Evolutionary conservation across 306 rosid species (phyloP), one percentile per base, ranked within the genome.

Genomic region (Delonix regia): DNA sequence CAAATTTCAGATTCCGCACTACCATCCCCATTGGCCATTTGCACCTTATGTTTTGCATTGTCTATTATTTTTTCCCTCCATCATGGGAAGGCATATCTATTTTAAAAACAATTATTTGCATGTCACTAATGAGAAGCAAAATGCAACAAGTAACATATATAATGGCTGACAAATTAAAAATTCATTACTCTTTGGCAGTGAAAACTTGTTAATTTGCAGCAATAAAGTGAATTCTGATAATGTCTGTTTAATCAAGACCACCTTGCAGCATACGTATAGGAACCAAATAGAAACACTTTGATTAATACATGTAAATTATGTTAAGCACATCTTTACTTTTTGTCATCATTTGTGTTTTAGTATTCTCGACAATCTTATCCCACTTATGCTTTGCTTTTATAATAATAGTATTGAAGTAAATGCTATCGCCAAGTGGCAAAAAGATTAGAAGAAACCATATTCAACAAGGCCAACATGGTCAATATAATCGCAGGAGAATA

Each of bases 321-420:
- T 51, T 7, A 81, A 59, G 73, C 74, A 69, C 34, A 71, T 69
- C 33, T 39, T 49, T 12, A 15, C 15, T 21, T 10, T n/a, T 82
- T 69, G 80, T 69, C 73, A 12, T 53, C 70, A 56, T 64, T 21
- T 67, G 71, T 42, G 47, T 45, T 47, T 75, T 30, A 1, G n/a
- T n/a, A n/a, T 27, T 57, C 30, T 30, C 67, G 48, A 69, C 56
- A 24, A n/a, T 52, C 65, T 73, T 55, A 52, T 30, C 22, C 55
- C 79, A 80, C 71, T 66, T 19, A 19, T 21, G 80, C 12, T 56
- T 21, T 74, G 47, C 52, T 80, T 64, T 25, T 51, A 49, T 64
- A 24, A 72, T 63, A 55, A 63, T 80, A 67, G 3, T 27, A 45
- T 16, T 15, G 21, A 21, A 69, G 47, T 22, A 36, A 42, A 16